These are phyloP conservation scores for Russula sp. DNA, from an alignment of 768 basidiomycete genomes.

Conservation along the genomic window DNA sequence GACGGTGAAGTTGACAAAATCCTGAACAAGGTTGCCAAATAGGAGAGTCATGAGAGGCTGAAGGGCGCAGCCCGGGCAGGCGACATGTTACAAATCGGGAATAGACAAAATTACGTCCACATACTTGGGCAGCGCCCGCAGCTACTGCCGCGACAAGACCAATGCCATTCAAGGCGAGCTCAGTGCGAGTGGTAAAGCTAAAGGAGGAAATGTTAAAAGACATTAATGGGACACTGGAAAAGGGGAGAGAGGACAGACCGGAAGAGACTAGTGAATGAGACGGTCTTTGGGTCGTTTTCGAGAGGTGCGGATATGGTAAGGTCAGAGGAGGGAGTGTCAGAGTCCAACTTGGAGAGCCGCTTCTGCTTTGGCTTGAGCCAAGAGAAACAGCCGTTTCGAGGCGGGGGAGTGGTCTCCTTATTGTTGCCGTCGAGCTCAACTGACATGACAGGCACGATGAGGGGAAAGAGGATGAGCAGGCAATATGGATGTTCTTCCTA, in stretches of 20 bases:
- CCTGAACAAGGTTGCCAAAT: constrained; percentile 71
- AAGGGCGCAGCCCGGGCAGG: neutral
- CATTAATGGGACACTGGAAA: neutral
- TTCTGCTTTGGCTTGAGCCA: constrained; percentile 14
- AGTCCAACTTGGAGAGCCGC: neutral
- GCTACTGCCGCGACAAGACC: constrained; percentile 62
- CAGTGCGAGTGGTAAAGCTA: constrained; percentile 67
- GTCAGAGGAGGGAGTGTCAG: neutral
- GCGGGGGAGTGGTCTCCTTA: neutral
- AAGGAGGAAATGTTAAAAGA: neutral
- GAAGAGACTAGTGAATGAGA: constrained; percentile 29
- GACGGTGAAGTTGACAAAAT: constrained; percentile 54
- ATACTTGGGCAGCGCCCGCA: constrained; percentile 73
- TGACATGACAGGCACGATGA: constrained; percentile 6
- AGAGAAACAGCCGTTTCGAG: neutral
- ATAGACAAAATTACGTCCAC: constrained; percentile 11
- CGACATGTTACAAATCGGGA: neutral
- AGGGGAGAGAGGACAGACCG: constrained; percentile 12
- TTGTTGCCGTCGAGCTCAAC: neutral
- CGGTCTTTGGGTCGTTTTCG: constrained; percentile 24
- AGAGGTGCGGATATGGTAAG: neutral
- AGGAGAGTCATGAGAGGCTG: constrained; percentile 72
- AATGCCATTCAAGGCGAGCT: constrained; percentile 58
- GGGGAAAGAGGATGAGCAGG: neutral
- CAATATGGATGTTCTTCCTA: too few species aligned